phyloP scores from a whole-genome alignment of 257 asterid genomes.

The Solanum arcanum region DNA sequence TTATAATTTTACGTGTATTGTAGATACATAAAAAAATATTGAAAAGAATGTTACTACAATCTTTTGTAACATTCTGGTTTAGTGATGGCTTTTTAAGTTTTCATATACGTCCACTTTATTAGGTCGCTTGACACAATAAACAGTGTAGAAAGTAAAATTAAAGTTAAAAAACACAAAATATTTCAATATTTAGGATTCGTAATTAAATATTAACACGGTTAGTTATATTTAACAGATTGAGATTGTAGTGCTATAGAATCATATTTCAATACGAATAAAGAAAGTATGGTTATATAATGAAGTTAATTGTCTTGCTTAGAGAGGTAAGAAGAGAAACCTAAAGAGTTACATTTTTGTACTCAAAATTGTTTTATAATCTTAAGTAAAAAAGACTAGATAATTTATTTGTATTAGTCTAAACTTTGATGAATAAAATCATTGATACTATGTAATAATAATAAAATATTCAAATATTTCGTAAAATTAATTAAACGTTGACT shows the following conservation, averaged over 20 bases:
- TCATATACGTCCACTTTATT: no score
- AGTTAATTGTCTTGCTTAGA: background rate
- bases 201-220: background rate
- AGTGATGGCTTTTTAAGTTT: background rate
- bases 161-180: background rate
- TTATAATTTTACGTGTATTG: background rate
- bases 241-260: background rate
- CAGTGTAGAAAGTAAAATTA: no score
- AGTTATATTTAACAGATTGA: background rate
- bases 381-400: background rate
- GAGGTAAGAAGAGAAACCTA: background rate
- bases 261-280: background rate
- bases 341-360: background rate
- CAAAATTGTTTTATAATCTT: background rate
- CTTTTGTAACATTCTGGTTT: background rate
- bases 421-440: background rate
- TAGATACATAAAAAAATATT: background rate
- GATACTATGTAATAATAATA: background rate
- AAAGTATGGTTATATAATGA: background rate
- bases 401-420: background rate
- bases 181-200: background rate
- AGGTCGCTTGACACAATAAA: no score
- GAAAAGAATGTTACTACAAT: background rate
- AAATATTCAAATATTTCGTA: background rate
- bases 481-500: background rate